phyloP scores from a whole-genome alignment of 305 asterid species.

The Fraxinus baroniana region DNA sequence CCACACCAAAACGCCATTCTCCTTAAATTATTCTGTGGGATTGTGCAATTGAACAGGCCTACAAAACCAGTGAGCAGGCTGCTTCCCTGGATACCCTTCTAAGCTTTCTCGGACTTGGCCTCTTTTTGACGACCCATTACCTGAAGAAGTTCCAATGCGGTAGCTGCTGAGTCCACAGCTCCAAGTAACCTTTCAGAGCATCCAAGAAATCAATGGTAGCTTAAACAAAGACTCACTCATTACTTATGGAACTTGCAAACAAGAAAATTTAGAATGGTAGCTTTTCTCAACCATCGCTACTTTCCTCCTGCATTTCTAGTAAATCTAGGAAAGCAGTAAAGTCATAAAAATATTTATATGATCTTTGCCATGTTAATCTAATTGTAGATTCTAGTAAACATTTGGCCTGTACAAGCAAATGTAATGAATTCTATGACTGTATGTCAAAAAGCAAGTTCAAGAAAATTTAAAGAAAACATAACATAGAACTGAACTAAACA shows the following conservation, averaged over 20 bases:
- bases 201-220: too few relatives aligned
- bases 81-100: background rate
- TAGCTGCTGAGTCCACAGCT: constrained; percentile 87
- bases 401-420: background rate
- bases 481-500: background rate
- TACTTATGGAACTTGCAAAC: background rate
- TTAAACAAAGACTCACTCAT: too few relatives aligned
- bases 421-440: background rate
- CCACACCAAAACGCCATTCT: constrained; percentile 19
- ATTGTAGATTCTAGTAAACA: background rate
- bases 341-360: background rate
- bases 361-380: background rate
- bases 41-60: constrained; percentile 26
- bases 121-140: constrained; percentile 23
- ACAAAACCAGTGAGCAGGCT: constrained; percentile 1
- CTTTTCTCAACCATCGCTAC: background rate
- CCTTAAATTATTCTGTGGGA: constrained; percentile 5
- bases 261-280: background rate
- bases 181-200: constrained; percentile 50
- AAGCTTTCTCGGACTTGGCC: background rate
- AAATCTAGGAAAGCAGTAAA: background rate
- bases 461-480: background rate
- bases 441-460: too few relatives aligned
- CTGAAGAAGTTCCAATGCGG: constrained; percentile 75
- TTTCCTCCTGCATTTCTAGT: background rate